Evolutionary conservation across 1,284 basidiomycete species (phyloP).

Genomic region (Sanghuangporus baumii): DNA sequence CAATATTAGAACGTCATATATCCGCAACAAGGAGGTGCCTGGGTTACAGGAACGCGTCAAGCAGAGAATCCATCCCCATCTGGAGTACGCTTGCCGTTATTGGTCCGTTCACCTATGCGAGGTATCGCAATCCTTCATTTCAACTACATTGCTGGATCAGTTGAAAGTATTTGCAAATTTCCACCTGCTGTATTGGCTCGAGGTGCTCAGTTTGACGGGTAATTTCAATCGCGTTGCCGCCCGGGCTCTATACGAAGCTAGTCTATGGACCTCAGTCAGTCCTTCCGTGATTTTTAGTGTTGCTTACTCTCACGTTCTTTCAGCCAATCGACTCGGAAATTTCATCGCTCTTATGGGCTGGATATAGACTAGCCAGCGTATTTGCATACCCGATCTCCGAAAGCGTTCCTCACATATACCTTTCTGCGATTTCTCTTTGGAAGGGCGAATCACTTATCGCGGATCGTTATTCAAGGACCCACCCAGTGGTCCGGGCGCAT

Average conservation of each 20-base stretch:
- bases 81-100: not conserved
- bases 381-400: not conserved
- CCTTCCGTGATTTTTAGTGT: not conserved
- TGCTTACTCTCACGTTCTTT: not conserved
- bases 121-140: not conserved
- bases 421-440: not conserved
- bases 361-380: not conserved
- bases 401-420: conserved; percentile 1
- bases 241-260: not conserved
- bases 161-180: not conserved
- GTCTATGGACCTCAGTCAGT: not conserved
- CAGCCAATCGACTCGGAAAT: not conserved
- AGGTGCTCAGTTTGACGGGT: not conserved
- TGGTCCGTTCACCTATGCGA: not conserved
- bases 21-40: not conserved
- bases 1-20: not conserved
- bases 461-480: not conserved
- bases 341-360: not conserved
- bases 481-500: not conserved
- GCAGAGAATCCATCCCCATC: not conserved
- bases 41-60: not conserved
- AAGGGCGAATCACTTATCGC: not conserved
- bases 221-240: not conserved
- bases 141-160: not conserved
- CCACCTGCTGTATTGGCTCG: conserved; percentile 1